A percentile compares a stretch with the other conserved stretches of the same genome.
These are phyloP conservation scores for baker's yeast (Saccharomyces cerevisiae) DNA, from an alignment of 805 yeast genomes.

Conservation along the genomic window DNA sequence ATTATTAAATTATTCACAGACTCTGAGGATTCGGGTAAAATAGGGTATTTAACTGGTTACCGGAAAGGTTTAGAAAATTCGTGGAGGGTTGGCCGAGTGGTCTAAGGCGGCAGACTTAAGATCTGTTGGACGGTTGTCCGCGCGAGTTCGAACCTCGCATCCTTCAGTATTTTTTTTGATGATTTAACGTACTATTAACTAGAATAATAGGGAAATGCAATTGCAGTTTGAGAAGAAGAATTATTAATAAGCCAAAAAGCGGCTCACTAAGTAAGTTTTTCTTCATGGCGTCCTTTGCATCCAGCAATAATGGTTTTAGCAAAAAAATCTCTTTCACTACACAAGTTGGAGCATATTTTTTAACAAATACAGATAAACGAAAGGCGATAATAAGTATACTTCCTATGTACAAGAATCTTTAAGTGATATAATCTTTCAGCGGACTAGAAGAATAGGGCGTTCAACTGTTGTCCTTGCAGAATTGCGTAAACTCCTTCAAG, in stretches of 20 bases:
- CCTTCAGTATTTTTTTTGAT: background rate
- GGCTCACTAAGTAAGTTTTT: too few relatives aligned
- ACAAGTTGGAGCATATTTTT: too few relatives aligned
- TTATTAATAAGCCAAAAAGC: too few relatives aligned
- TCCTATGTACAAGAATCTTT: background rate
- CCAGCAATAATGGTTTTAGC: too few relatives aligned
- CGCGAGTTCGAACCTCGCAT: background rate
- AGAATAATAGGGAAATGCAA: too few relatives aligned
- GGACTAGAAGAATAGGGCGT: background rate
- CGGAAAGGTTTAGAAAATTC: too few relatives aligned
- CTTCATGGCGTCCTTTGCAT: too few relatives aligned
- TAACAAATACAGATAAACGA: background rate
- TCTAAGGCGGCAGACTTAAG: background rate
- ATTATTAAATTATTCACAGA: too few relatives aligned
- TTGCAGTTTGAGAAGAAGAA: too few relatives aligned
- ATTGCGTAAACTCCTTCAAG: constrained; percentile 16
- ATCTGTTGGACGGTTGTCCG: background rate
- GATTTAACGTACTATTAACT: background rate
- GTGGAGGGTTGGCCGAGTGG: background rate
- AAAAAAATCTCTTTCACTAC: too few relatives aligned
- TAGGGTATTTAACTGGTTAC: too few relatives aligned
- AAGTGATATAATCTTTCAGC: background rate
- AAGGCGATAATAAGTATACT: background rate
- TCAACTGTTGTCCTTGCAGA: background rate
- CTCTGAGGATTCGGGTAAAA: too few relatives aligned